Evolutionary conservation across 805 yeast genomes (phyloP).

Genomic region (Spathaspora arborariae): DNA sequence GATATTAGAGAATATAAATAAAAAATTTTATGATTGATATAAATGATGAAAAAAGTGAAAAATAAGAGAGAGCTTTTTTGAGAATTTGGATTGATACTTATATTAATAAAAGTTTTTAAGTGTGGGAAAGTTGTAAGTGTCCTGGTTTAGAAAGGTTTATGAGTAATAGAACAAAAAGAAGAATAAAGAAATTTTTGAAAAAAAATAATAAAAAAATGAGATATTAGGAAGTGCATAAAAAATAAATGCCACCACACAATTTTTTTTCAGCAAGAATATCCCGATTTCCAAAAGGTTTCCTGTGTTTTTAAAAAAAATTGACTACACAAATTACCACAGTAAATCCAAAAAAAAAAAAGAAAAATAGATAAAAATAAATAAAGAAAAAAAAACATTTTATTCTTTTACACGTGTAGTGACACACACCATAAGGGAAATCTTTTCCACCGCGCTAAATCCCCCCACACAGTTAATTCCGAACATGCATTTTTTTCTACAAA

Average conservation of each 20-base stretch:
- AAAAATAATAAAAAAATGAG: background rate
- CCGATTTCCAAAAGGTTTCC: background rate
- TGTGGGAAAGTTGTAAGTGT: background rate
- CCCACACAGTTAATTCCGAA: background rate
- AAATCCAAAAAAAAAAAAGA: background rate
- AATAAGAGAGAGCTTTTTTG: background rate
- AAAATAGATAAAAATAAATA: too few species aligned
- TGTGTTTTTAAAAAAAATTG: too few species aligned
- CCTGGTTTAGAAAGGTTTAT: background rate
- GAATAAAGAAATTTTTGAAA: background rate
- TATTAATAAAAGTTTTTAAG: background rate
- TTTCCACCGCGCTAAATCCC: constrained; percentile 1
- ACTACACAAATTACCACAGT: background rate
- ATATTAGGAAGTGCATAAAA: background rate
- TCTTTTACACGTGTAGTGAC: background rate
- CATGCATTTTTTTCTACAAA: background rate
- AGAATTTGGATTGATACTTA: background rate
- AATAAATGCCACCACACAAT: background rate
- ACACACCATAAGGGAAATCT: background rate
- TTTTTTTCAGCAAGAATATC: background rate
- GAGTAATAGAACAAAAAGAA: constrained; percentile 1
- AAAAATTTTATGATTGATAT: background rate
- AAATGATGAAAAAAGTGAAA: background rate
- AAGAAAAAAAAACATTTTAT: background rate
- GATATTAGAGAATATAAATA: background rate